Conservation (phyloP, 805 yeast genomes). For the Pichia cephalocereana region DNA sequence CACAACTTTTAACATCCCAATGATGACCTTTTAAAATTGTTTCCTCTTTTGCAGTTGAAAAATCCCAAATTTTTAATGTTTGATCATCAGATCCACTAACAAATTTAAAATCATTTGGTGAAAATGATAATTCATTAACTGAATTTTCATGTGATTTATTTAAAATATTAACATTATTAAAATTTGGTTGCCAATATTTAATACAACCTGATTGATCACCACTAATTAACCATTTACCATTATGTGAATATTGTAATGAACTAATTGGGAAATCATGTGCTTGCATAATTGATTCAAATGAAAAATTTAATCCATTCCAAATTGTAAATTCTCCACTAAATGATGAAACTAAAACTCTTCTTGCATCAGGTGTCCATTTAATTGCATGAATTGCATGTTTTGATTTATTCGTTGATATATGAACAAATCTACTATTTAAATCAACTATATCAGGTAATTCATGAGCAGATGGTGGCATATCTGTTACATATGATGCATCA, state of each 20-base stretch:
- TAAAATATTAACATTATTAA: slow-evolving; percentile 83
- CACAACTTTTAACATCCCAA: slow-evolving; percentile 97
- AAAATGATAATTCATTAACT: slow-evolving; percentile 77
- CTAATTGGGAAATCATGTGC: slow-evolving; percentile 92
- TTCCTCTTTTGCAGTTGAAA: slow-evolving; percentile 81
- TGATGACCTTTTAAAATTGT: slow-evolving; percentile 80
- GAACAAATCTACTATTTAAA: slow-evolving; percentile 74
- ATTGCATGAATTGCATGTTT: slow-evolving; percentile 84
- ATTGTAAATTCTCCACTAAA: slow-evolving; percentile 93
- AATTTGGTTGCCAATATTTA: slow-evolving; percentile 97
- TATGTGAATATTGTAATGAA: slow-evolving; percentile 71
- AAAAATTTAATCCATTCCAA: slow-evolving; percentile 94
- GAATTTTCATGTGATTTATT: slow-evolving; percentile 70
- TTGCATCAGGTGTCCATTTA: slow-evolving; percentile 96
- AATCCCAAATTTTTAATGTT: slow-evolving; percentile 86
- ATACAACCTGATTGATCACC: slow-evolving; percentile 90
- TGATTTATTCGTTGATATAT: slow-evolving; percentile 82
- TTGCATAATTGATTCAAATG: slow-evolving; percentile 95
- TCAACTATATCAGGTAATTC: slow-evolving; percentile 46
- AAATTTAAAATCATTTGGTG: slow-evolving; percentile 85
- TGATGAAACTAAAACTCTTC: slow-evolving; percentile 81
- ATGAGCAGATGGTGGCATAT: slow-evolving; percentile 54
- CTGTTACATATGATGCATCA: slow-evolving; percentile 55
- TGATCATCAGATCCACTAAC: slow-evolving; percentile 94
- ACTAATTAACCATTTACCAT: slow-evolving; percentile 89